These are phyloP conservation scores for Bipolaris cookei DNA, from an alignment of 2,329 filamentous ascomycete species.

Conservation along the genomic window DNA sequence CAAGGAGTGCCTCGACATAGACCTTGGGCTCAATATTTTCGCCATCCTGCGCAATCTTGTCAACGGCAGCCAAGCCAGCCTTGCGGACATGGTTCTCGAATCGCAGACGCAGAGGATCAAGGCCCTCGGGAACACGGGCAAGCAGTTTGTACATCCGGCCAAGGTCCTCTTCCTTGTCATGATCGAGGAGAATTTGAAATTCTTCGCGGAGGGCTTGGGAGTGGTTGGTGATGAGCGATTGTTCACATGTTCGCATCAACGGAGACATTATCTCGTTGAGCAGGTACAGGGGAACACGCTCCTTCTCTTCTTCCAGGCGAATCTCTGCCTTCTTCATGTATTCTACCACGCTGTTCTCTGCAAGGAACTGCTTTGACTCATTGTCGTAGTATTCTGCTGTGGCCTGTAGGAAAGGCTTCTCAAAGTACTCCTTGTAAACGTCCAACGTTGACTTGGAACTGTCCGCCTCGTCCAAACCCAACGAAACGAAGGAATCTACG, in stretches of 20 bases:
- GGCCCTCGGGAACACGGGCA: constrained; percentile 84
- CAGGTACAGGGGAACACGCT: constrained; percentile 88
- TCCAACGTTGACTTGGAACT: constrained; percentile 93
- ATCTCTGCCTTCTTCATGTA: constrained; percentile 99
- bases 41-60: constrained; percentile 86
- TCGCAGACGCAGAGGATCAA: constrained; percentile 83
- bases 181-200: constrained; percentile 91
- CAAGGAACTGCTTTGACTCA: constrained; percentile 92
- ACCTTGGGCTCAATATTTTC: constrained; percentile 94
- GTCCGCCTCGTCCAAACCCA: constrained; percentile 92
- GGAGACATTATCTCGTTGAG: constrained; percentile 86
- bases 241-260: constrained; percentile 86
- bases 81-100: constrained; percentile 95
- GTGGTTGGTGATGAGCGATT: constrained; percentile 88
- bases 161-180: constrained; percentile 94
- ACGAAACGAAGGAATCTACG: constrained; percentile 91
- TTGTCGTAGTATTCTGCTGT: constrained; percentile 86
- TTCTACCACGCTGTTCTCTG: constrained; percentile 96
- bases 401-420: constrained; percentile 85
- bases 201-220: constrained; percentile 87
- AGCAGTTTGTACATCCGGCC: constrained; percentile 94
- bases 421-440: constrained; percentile 91
- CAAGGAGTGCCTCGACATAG: constrained; percentile 92
- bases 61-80: constrained; percentile 83
- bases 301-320: constrained; percentile 89